Evolutionary conservation across 139 green algal genomes (phyloP), one percentile per base, ranked within the genome.

Genomic region (Tetraselmis striata): DNA sequence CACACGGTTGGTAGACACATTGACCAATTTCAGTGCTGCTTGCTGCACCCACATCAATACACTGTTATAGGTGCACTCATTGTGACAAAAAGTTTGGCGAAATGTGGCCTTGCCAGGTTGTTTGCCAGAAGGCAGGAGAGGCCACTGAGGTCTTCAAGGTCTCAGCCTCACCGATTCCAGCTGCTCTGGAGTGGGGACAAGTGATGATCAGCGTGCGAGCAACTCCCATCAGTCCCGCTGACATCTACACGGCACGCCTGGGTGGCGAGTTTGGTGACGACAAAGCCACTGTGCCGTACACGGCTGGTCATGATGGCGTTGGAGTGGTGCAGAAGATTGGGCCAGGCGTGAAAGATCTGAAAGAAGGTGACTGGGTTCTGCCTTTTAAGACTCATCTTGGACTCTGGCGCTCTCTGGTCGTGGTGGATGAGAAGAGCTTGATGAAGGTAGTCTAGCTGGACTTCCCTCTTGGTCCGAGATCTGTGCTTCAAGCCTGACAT

Each of bases 291-390:
- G 32, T 80, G 2, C 94, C 93, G 30, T 96, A 93, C 85, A 83
- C 91, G 27, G 85, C 87, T 11, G 94, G 94, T 0, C 90, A 96
- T 83, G 92, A 95, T 81, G 85, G 84, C 28, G 78, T 95, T 30
- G 94, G 88, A 0, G 86, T 94, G 45, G 92, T 98, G 24, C 76
- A 87, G 1, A 96, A 95, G 88, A 89, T 95, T 2, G 94, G 95
- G 2, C 94, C 95, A 0, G 95, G 95, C n/a, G 88, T 95, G 1
- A 96, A 93, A 81, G 77, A 29, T 0, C 79, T 98, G 75, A 28
- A 74, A 0, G 94, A 95, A 84, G 89, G 90, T 22, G 95, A 98
- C 84, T 91, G 93, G 85, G 94, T 98, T 78, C 74, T 98, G 29
- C 95, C 95, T 0, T 2, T 84, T 1, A 79, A 83, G 45, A 81